Conservation (phyloP, 768 basidiomycete species). For the Porphyrellus cyaneotinctus region DNA sequence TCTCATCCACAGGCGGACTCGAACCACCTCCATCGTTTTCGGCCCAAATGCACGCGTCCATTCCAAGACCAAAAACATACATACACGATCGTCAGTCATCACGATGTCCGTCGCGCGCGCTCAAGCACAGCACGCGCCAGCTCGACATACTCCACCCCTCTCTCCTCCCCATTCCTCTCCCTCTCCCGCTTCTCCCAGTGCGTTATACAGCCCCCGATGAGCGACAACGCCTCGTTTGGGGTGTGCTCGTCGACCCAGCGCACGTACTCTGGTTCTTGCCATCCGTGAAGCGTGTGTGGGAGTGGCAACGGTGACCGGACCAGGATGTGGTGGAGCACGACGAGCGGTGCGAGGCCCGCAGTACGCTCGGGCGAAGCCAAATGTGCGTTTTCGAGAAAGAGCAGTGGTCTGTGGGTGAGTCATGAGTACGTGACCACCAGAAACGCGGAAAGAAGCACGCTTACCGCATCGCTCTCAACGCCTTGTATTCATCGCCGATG, state of each 20-base stretch:
- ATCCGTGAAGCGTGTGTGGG: conserved; percentile 86
- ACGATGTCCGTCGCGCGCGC: conserved; percentile 29
- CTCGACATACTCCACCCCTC: conserved; percentile 57
- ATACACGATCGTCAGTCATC: too few relatives aligned
- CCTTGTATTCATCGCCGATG: conserved; percentile 84
- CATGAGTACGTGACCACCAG: not conserved
- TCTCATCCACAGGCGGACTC: too few relatives aligned
- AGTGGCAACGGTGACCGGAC: conserved; percentile 84
- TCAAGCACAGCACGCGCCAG: conserved; percentile 66
- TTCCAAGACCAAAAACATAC: too few relatives aligned
- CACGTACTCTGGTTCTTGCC: conserved; percentile 96
- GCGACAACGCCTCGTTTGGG: conserved; percentile 70
- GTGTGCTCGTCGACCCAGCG: conserved; percentile 93
- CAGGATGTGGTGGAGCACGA: conserved; percentile 88
- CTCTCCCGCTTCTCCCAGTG: conserved; percentile 78
- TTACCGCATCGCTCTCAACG: conserved; percentile 82
- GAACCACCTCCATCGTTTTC: too few relatives aligned
- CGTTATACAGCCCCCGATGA: conserved; percentile 73
- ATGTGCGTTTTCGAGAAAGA: conserved; percentile 80
- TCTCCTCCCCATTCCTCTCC: conserved; percentile 37
- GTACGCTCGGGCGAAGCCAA: conserved; percentile 67
- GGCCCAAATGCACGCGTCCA: too few relatives aligned
- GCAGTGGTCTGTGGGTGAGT: conserved; percentile 56
- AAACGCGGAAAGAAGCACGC: conserved; percentile 17
- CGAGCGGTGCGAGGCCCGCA: conserved; percentile 73